Evolutionary conservation across 768 basidiomycete genomes (phyloP).

Genomic region (Tephrocybe sp.): DNA sequence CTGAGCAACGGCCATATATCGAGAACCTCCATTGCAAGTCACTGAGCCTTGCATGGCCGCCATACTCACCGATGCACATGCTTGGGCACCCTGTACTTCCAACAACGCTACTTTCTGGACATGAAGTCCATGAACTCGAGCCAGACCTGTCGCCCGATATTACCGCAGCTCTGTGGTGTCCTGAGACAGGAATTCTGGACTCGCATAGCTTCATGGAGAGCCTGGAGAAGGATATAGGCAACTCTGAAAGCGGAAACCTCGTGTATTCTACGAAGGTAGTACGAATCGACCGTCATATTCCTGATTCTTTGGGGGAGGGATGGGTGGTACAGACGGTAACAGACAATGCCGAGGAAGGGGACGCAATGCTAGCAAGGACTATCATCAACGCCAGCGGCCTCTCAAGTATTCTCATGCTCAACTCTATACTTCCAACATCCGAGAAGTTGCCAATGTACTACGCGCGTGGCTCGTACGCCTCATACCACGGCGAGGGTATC

Average conservation of each 20-base stretch:
- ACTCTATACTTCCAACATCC: constrained; percentile 58
- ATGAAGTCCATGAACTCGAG: constrained; percentile 70
- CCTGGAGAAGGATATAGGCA: constrained; percentile 76
- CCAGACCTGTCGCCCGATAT: constrained; percentile 79
- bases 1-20: constrained; percentile 68
- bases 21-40: constrained; percentile 65
- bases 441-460: constrained; percentile 72
- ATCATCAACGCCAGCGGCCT: constrained; percentile 85
- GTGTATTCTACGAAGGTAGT: constrained; percentile 82
- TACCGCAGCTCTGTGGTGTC: constrained; percentile 71
- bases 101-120: constrained; percentile 63
- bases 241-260: constrained; percentile 66
- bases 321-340: constrained; percentile 88
- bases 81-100: constrained; percentile 46
- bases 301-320: constrained; percentile 47
- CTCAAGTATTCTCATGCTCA: constrained; percentile 66
- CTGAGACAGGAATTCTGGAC: constrained; percentile 88
- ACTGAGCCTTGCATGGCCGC: constrained; percentile 48
- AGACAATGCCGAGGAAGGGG: constrained; percentile 39
- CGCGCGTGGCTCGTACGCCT: constrained; percentile 83
- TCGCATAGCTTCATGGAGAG: constrained; percentile 82
- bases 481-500: constrained; percentile 80
- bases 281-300: constrained; percentile 67
- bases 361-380: constrained; percentile 69
- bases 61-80: constrained; percentile 28